phyloP scores from a whole-genome alignment of 495 filamentous ascomycete species.

The Tuber borchii region DNA sequence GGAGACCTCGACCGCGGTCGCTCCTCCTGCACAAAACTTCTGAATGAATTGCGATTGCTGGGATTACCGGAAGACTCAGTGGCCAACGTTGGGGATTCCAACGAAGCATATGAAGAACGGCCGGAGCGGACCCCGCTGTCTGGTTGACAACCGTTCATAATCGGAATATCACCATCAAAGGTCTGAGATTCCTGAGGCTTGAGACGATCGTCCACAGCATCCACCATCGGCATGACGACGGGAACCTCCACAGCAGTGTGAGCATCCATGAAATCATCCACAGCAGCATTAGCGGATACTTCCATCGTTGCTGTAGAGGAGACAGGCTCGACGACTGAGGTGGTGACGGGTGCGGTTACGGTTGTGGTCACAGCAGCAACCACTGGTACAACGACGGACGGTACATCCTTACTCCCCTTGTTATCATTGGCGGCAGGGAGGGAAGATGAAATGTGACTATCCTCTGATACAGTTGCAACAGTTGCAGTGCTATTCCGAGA shows the following conservation, averaged over 20 bases:
- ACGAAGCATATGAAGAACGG: conserved; percentile 25
- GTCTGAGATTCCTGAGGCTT: not conserved
- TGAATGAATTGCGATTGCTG: conserved; percentile 31
- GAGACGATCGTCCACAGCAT: not conserved
- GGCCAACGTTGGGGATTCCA: conserved; percentile 26
- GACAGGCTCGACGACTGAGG: not conserved
- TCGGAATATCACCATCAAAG: conserved; percentile 3
- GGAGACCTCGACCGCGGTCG: conserved; percentile 26
- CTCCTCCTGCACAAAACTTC: conserved; percentile 23
- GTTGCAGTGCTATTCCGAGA: conserved; percentile 19
- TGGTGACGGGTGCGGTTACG: not conserved
- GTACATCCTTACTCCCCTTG: conserved; percentile 18
- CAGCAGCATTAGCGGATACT: not conserved
- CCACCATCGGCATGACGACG: conserved; percentile 1
- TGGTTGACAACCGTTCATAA: conserved; percentile 1
- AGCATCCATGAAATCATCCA: conserved; percentile 4
- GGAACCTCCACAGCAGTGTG: not conserved
- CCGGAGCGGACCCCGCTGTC: conserved; percentile 11
- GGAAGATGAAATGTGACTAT: conserved; percentile 1
- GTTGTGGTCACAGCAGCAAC: not conserved
- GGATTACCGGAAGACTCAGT: conserved; percentile 32
- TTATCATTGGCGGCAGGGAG: conserved; percentile 6
- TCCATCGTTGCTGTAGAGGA: not conserved
- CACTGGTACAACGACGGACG: conserved; percentile 18
- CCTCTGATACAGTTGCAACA: conserved; percentile 16